These are phyloP conservation scores for Fremontodendron californicum DNA, from an alignment of 345 rosid species.

Conservation along the genomic window DNA sequence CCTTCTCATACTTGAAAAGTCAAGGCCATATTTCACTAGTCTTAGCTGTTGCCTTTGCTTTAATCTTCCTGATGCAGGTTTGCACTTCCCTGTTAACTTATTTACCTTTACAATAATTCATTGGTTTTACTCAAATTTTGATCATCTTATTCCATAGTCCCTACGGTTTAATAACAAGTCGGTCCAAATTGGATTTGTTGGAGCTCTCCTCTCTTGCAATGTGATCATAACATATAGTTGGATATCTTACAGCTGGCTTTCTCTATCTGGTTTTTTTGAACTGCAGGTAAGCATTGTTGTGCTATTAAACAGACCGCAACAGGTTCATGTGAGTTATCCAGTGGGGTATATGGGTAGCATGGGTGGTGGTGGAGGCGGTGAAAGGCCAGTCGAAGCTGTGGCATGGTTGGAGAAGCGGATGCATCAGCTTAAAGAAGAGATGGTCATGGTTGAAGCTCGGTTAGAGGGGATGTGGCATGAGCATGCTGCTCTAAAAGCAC, in stretches of 20 bases:
- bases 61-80: constrained; percentile 92
- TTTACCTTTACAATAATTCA: background rate
- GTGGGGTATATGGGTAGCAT: constrained; percentile 31
- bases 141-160: background rate
- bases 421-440: constrained; percentile 71
- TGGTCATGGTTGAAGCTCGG: constrained; percentile 69
- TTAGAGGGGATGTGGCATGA: constrained; percentile 69
- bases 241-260: background rate
- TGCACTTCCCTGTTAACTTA: background rate
- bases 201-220: background rate
- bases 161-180: background rate
- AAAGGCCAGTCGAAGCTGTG: constrained; percentile 41
- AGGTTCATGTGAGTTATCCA: constrained; percentile 36
- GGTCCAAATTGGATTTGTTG: background rate
- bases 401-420: constrained; percentile 71
- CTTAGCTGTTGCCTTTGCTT: constrained; percentile 53
- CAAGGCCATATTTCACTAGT: constrained; percentile 56
- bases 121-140: background rate
- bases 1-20: constrained; percentile 39
- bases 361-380: constrained; percentile 22
- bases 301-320: constrained; percentile 61
- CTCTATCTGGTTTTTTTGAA: background rate
- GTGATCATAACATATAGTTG: background rate
- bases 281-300: constrained; percentile 72
- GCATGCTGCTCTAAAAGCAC: constrained; percentile 51